These are phyloP conservation scores for Monosporozyma yasuniensis DNA, from an alignment of 805 yeast genomes.

Conservation along the genomic window DNA sequence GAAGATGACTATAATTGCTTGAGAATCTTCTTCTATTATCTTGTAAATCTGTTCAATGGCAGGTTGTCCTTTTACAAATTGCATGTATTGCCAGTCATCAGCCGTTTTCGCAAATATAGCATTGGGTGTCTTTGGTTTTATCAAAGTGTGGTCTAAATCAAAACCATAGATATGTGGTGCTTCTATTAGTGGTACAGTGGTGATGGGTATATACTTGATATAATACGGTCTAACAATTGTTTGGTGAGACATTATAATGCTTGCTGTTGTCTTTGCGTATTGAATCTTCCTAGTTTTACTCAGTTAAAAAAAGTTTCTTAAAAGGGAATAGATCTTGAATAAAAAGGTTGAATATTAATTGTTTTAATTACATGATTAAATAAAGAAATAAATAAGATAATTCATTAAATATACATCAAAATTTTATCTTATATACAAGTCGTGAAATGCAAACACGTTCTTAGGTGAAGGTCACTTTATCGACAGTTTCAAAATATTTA, in stretches of 20 bases:
- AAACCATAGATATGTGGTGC: constrained; percentile 44
- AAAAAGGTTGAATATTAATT: background rate
- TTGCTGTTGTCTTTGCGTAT: background rate
- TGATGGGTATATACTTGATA: constrained; percentile 35
- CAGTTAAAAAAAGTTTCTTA: background rate
- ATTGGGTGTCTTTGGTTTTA: constrained; percentile 41
- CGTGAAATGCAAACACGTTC: background rate
- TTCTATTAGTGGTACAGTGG: background rate
- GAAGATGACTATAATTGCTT: constrained; percentile 53
- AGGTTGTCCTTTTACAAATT: constrained; percentile 17
- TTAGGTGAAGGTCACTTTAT: constrained; percentile 33
- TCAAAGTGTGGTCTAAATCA: constrained; percentile 78
- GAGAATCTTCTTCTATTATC: constrained; percentile 11
- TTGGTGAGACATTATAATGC: constrained; percentile 19
- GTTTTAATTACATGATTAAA: background rate
- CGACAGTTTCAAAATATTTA: constrained; percentile 60
- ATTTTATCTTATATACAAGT: background rate
- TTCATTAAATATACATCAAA: background rate
- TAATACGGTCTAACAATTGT: constrained; percentile 35
- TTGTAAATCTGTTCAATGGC: constrained; percentile 15
- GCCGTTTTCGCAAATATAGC: constrained; percentile 51
- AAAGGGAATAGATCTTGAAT: background rate
- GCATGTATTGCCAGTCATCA: constrained; percentile 69
- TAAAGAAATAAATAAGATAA: background rate
- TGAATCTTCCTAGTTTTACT: background rate